Evolutionary conservation across 2,329 filamentous ascomycete species (phyloP), one percentile per base, ranked within the genome.

Genomic region (Pyrenophora graminea): DNA sequence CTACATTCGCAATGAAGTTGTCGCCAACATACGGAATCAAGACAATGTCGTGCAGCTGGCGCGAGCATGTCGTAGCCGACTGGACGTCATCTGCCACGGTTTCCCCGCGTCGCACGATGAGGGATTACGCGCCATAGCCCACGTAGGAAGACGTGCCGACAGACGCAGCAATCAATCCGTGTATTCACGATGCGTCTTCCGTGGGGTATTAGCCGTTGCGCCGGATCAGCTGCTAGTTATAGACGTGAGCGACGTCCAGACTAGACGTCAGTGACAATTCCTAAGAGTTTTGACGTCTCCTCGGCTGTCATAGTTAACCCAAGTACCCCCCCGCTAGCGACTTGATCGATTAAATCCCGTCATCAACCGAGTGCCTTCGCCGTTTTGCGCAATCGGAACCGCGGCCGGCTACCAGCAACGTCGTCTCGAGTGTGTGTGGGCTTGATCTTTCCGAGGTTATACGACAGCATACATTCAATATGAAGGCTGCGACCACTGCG

Each of bases 241-340:
- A 54, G 57, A 13, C 34, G 41, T 36, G 37, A 45, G 34, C 45
- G 31, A 34, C 42, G 56, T 40, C 17, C 40, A 39, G 44, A 46
- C 49, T 52, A 48, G 47, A 54, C 45, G 46, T 51, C 42, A 40
- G 19, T 21, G 19, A 21, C 19, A 21, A 5, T 3, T 51, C 53
- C 48, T 58, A 57, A 50, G 52, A 34, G 48, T 46, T 47, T 56
- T 39, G 39, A 39, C 51, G 41, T 48, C 49, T 48, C 65, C 59
- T 68, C 66, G 67, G 67, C 59, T 60, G 48, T 51, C 27, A 30
- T 30, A 15, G 15, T 15, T 15, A 30, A 10, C 2, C 9, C 12
- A 50, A 52, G 62, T 69, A 66, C 65, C 68, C 68, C 65, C 68
- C 68, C 67, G 67, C 67, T 48, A 57, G 49, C 58, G 51, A 55